A percentile compares a stretch with the other conserved stretches of the same genome.
These are phyloP conservation scores for Corylus americana DNA, from an alignment of 306 rosid genomes.

Conservation along the genomic window DNA sequence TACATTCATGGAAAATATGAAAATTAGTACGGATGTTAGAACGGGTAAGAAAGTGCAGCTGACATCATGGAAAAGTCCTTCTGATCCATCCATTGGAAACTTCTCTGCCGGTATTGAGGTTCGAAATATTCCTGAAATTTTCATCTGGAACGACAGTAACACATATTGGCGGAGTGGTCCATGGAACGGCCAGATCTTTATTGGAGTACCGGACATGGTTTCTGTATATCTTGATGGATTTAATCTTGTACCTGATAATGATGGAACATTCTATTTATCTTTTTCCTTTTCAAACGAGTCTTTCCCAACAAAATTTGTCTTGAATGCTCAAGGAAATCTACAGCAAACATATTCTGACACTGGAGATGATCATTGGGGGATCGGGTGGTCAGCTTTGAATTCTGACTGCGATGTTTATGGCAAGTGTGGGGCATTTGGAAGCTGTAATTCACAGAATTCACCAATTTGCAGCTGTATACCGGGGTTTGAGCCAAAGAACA, in stretches of 20 bases:
- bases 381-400: not conserved
- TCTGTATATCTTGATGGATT: slow-evolving; percentile 16
- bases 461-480: too few relatives aligned
- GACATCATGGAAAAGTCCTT: slow-evolving; percentile 34
- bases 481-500: too few relatives aligned
- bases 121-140: too few relatives aligned
- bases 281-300: not conserved
- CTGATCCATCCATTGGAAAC: slow-evolving; percentile 26
- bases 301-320: not conserved
- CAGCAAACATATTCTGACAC: not conserved
- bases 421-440: slow-evolving; percentile 11
- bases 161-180: too few relatives aligned
- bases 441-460: too few relatives aligned
- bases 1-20: slow-evolving; percentile 17
- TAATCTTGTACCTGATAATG: not conserved
- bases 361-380: not conserved
- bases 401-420: slow-evolving; percentile 39
- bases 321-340: slow-evolving; percentile 13
- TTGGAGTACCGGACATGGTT: slow-evolving; percentile 18
- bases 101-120: too few relatives aligned
- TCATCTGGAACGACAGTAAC: too few relatives aligned
- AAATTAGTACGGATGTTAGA: not conserved
- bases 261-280: slow-evolving; percentile 1
- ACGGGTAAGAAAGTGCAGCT: not conserved
- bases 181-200: slow-evolving; percentile 2